Conservation (phyloP, 1,139 yeast species). For the Kodamaea plutei region DNA sequence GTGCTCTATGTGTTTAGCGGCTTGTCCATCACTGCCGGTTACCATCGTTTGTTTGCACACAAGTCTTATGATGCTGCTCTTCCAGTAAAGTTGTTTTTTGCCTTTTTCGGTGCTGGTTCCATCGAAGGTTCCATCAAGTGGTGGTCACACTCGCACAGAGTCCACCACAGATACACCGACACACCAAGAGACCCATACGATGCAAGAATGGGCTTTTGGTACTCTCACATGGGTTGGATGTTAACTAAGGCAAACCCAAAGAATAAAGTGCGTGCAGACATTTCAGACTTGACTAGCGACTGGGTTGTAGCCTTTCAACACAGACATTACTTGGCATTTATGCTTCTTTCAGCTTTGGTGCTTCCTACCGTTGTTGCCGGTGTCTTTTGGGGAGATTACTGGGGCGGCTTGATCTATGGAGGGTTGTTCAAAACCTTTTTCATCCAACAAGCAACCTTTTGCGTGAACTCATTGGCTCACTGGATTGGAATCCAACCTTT, state of each 20-base stretch:
- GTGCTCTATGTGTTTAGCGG: constrained; percentile 71
- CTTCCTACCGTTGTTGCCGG: constrained; percentile 80
- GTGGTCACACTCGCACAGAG: constrained; percentile 98
- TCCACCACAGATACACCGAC: constrained; percentile 97
- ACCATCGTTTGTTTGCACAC: constrained; percentile 87
- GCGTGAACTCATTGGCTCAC: constrained; percentile 97
- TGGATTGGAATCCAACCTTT: constrained; percentile 98
- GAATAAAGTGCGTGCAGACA: constrained; percentile 93
- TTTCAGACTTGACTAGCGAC: constrained; percentile 84
- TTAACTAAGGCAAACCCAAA: constrained; percentile 88
- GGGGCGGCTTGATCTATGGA: constrained; percentile 90
- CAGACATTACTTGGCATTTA: constrained; percentile 73
- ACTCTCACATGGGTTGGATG: constrained; percentile 98
- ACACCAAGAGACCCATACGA: constrained; percentile 96
- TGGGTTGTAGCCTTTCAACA: constrained; percentile 92
- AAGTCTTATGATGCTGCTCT: constrained; percentile 73
- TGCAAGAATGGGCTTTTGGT: constrained; percentile 95
- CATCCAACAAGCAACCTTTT: constrained; percentile 97
- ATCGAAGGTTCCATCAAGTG: constrained; percentile 97
- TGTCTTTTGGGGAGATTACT: constrained; percentile 78
- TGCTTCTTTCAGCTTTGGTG: constrained; percentile 64
- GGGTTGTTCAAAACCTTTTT: constrained; percentile 79
- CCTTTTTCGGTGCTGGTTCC: constrained; percentile 90
- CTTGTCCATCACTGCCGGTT: constrained; percentile 92
- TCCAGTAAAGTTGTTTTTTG: constrained; percentile 70